These are phyloP conservation scores for Plantago ovata DNA, from an alignment of 257 asterid species.

Conservation along the genomic window DNA sequence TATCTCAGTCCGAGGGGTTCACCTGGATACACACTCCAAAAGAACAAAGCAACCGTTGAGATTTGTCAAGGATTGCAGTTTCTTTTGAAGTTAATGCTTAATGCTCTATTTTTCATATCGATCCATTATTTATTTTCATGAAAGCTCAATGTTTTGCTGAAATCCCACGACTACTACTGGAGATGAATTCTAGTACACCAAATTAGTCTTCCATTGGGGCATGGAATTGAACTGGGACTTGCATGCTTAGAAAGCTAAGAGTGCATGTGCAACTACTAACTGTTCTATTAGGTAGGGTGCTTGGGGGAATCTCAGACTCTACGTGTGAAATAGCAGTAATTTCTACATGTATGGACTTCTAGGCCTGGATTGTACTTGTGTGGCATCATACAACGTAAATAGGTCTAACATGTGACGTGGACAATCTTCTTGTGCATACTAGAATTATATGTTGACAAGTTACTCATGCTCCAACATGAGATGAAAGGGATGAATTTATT, in stretches of 20 bases:
- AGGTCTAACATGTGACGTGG: background rate
- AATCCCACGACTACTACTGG: background rate
- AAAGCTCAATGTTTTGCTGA: background rate
- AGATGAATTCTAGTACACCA: background rate
- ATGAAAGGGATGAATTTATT: background rate
- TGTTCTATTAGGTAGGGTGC: background rate
- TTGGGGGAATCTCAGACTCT: background rate
- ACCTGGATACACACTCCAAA: background rate
- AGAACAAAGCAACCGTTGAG: background rate
- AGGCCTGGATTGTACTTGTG: background rate
- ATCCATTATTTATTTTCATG: background rate
- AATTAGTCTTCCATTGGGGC: background rate
- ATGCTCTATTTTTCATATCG: background rate
- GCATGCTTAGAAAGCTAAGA: background rate
- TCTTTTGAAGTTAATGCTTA: background rate
- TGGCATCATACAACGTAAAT: background rate
- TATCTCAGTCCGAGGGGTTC: background rate
- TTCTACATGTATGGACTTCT: background rate
- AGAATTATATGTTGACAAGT: too few species aligned
- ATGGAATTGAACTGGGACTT: background rate
- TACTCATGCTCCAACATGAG: background rate
- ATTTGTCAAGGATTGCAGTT: background rate
- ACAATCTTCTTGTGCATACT: background rate
- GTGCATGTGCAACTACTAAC: background rate
- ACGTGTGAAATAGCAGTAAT: background rate